Percentiles rank a stretch among this genome's conserved stretches.
These are phyloP conservation scores for Diaporthe citri DNA, from an alignment of 2,329 filamentous ascomycete genomes.

Conservation along the genomic window DNA sequence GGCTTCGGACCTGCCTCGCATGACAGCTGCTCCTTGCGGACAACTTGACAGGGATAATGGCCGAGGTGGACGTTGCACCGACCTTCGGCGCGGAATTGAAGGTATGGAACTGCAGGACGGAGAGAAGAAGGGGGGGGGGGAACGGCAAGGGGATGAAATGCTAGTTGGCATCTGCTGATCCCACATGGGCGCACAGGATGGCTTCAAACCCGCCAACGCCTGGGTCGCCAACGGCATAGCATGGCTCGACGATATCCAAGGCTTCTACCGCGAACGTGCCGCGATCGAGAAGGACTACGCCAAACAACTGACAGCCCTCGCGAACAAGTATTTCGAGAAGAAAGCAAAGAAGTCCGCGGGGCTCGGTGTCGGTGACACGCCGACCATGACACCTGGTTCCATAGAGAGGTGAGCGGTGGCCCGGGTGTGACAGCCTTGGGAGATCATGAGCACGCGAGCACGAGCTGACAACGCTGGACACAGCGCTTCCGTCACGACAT, in stretches of 20 bases:
- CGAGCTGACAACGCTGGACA: conserved; percentile 37
- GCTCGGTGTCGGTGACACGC: conserved; percentile 93
- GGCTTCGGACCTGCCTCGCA: conserved; percentile 31
- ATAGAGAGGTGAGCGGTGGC: conserved; percentile 77
- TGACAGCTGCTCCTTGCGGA: conserved; percentile 36
- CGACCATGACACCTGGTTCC: conserved; percentile 92
- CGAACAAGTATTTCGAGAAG: conserved; percentile 96
- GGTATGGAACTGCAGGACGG: conserved; percentile 62
- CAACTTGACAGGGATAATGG: conserved; percentile 67
- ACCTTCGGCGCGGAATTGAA: conserved; percentile 96
- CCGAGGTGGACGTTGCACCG: conserved; percentile 84
- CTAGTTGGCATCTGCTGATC: conserved; percentile 15
- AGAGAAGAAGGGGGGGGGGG: background rate
- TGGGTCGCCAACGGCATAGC: conserved; percentile 92
- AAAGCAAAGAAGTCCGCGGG: conserved; percentile 90
- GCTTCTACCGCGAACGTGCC: conserved; percentile 96
- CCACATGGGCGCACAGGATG: conserved; percentile 73
- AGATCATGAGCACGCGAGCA: conserved; percentile 31
- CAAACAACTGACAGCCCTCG: conserved; percentile 85
- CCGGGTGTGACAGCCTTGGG: conserved; percentile 18
- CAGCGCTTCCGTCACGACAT: conserved; percentile 94
- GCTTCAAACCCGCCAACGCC: conserved; percentile 92
- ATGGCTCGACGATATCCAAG: conserved; percentile 97
- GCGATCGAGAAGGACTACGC: conserved; percentile 97
- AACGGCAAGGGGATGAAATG: background rate